Evolutionary conservation across 192 early-diverging fungal species (phyloP), one percentile per base, ranked within the genome.

Genomic region (Mortierella claussenii): DNA sequence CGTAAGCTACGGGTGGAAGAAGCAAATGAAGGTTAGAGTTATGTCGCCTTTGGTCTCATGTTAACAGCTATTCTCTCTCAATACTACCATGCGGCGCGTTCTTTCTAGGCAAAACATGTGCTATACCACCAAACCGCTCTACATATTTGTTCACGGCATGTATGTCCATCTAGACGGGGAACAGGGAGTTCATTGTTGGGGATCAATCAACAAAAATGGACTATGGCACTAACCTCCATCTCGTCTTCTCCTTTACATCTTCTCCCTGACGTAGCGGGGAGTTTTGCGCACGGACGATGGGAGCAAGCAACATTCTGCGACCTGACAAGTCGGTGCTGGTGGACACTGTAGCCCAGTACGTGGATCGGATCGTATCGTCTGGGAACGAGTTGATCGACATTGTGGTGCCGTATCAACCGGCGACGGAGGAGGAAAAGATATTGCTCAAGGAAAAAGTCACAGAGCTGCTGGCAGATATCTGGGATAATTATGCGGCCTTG

Each of bases 121-220:
- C 31, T 52, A 54, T 31, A 64, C 46, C 2, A 65, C 56, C 8
- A 60, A 75, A 18, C 62, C 73, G 2, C 31, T 82, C 26, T 75
- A 79, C 59, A 64, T 82, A 18, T 82, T 82, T 64, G 54, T 82
- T 24, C 81, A 82, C 32, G 71, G 74, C 12, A 55, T 79, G 81
- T 82, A 75, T 57, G 76, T 66, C 12, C 11, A 28, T 5, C 11
- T 33, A 4, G n/a, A n/a, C n/a, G n/a, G n/a, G n/a, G n/a, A n/a
- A n/a, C n/a, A n/a, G n/a, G n/a, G n/a, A n/a, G n/a, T n/a, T n/a
- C n/a, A n/a, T n/a, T n/a, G n/a, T n/a, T n/a, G n/a, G n/a, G n/a
- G n/a, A n/a, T n/a, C n/a, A n/a, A n/a, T n/a, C n/a, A n/a, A n/a
- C n/a, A n/a, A n/a, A n/a, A n/a, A n/a, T 10, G 37, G 37, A 40